Base-by-base conservation (phyloP, 345 rosid species). In the Lepidium aucheri region DNA sequence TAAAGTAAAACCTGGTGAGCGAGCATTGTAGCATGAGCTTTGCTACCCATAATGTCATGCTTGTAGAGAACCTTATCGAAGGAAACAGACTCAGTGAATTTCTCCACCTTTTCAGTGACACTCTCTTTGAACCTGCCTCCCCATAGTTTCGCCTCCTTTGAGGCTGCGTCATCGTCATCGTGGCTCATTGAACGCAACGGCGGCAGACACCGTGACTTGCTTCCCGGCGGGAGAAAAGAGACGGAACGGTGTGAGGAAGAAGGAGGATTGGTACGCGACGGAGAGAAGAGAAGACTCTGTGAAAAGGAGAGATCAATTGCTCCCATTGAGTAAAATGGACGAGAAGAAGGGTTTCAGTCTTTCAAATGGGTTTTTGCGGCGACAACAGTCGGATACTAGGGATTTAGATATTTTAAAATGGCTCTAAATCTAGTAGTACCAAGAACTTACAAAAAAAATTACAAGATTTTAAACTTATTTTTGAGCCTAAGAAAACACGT, bases 41-140 rank as follows among this genome's bases (percentile, higher is more conserved):
- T 94, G 60, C 96, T 90, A 1, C 97, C 99, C 89, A 72, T 79
- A 14, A 94, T 94, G 64, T 94, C 99, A 13, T 94, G 96, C 80
- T 84, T 85, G 71, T 88, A 94, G 55, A 94, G 76, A 78, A 75
- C 74, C 79, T 88, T 94, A 63, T 94, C 99, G 39, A 83, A 90
- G 0, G 99, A 94, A 39, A 94, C 80, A 15, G 96, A 94, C 70
- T 94, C 99, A 0, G 97, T 94, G 78, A 94, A 94, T 77, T 80
- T 85, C 88, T 94, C 99, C 9, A 94, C 99, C 9, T 65, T 67
- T 47, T 80, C 87, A 1, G 97, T 86, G 17, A 91, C 96, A 55
- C 88, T 83, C 85, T 86, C 95, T 60, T 94, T 84, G 73, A 94
- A 94, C 72, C 99, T 84, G 10, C 99, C 99, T 1, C 99, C 99